These are phyloP conservation scores for Styphnolobium japonicum DNA, from an alignment of 306 rosid species.

Conservation along the genomic window DNA sequence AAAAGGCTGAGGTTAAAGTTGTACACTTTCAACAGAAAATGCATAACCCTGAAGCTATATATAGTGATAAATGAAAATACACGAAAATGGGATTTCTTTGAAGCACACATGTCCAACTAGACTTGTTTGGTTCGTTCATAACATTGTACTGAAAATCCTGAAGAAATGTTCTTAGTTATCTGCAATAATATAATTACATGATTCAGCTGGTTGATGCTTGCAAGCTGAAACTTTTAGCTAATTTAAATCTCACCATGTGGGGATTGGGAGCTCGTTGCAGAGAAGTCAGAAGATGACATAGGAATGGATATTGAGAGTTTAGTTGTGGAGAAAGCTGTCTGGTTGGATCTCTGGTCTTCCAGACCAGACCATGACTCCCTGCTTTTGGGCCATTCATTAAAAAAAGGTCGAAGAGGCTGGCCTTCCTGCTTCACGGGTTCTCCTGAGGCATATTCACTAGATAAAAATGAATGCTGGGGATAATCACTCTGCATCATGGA, in stretches of 20 bases:
- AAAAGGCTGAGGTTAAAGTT: constrained; percentile 6
- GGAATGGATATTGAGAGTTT: constrained; percentile 44
- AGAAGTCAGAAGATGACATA: constrained; percentile 42
- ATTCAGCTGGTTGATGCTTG: constrained; percentile 9
- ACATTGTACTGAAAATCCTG: constrained; percentile 15
- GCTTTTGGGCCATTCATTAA: constrained; percentile 42
- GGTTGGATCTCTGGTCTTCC: constrained; percentile 39
- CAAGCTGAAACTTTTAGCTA: not conserved
- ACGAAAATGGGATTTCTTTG: not conserved
- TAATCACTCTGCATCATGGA: constrained; percentile 36
- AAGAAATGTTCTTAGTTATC: constrained; percentile 20
- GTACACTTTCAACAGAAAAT: constrained; percentile 8
- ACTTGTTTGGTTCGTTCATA: constrained; percentile 26
- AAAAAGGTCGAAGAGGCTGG: constrained; percentile 36
- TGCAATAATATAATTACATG: constrained; percentile 18
- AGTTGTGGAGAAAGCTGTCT: constrained; percentile 37
- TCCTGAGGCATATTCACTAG: constrained; percentile 30
- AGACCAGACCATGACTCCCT: constrained; percentile 37
- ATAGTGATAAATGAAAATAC: not conserved
- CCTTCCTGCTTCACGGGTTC: constrained; percentile 33
- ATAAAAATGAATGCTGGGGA: constrained; percentile 38
- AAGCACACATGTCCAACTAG: not conserved
- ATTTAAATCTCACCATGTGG: constrained; percentile 34
- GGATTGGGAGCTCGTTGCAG: constrained; percentile 34
- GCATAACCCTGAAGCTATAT: not conserved